Evolutionary conservation across 2,329 filamentous ascomycete genomes (phyloP).

Genomic region (Apiospora arundinis): DNA sequence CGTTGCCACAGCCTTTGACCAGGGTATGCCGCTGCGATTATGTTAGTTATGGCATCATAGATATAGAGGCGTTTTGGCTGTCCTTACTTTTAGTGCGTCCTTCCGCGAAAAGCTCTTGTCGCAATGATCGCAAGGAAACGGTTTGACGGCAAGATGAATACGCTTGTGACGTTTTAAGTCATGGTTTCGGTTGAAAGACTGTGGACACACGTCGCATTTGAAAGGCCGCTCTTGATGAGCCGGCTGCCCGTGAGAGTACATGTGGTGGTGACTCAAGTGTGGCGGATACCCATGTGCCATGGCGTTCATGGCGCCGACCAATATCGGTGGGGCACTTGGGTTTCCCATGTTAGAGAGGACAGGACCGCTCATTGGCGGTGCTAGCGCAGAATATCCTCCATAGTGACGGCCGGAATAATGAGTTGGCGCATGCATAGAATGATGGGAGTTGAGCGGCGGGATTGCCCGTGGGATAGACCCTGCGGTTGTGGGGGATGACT

Average conservation of each 20-base stretch:
- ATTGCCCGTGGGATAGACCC: constrained; percentile 41
- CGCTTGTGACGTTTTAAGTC: constrained; percentile 95
- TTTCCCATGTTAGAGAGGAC: constrained; percentile 82
- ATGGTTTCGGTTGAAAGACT: constrained; percentile 95
- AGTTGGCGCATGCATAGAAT: constrained; percentile 62
- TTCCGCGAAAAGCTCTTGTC: constrained; percentile 98
- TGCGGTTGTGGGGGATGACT: constrained; percentile 56
- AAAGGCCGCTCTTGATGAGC: constrained; percentile 80
- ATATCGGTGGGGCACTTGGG: constrained; percentile 73
- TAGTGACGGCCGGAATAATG: constrained; percentile 56
- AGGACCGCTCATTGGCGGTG: constrained; percentile 68
- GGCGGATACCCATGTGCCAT: constrained; percentile 61
- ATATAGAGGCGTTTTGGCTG: neutral
- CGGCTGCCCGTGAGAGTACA: constrained; percentile 65
- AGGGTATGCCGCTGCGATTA: constrained; percentile 63
- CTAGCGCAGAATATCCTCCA: constrained; percentile 44
- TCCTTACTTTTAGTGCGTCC: constrained; percentile 87
- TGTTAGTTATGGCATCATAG: constrained; percentile 28
- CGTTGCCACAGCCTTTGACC: constrained; percentile 67
- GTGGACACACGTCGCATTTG: constrained; percentile 90
- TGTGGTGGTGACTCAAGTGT: constrained; percentile 55
- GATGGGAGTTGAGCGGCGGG: constrained; percentile 44
- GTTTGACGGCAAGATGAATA: constrained; percentile 94
- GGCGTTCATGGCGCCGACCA: constrained; percentile 67
- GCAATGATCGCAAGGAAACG: constrained; percentile 88